Percentiles rank a stretch among this genome's conserved stretches.
Evolutionary conservation across 2,329 filamentous ascomycete species (phyloP).

Genomic region (Cadophora gregata): DNA sequence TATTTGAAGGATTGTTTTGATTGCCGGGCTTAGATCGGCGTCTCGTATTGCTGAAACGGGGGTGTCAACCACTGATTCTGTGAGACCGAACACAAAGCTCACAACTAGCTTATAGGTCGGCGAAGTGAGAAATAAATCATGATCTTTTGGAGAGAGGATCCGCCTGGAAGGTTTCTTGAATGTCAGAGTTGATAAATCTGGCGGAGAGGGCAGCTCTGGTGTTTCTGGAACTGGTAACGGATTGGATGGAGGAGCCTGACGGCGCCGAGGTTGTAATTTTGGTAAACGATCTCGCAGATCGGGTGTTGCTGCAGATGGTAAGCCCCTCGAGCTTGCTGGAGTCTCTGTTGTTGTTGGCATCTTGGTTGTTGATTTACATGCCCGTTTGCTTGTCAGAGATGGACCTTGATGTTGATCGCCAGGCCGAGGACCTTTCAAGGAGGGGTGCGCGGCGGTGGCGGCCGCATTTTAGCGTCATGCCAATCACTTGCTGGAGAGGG

Average conservation of each 20-base stretch:
- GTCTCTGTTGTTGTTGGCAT: slow-evolving; percentile 40
- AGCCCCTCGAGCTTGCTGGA: slow-evolving; percentile 17
- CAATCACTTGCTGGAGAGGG: slow-evolving; percentile 1
- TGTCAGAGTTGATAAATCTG: slow-evolving; percentile 61
- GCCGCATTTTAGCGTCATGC: slow-evolving; percentile 21
- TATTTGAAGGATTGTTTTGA: slow-evolving; percentile 70
- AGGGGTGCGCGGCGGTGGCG: slow-evolving; percentile 9
- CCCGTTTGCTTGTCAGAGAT: neutral
- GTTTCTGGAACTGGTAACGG: slow-evolving; percentile 74
- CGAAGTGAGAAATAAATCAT: slow-evolving; percentile 80
- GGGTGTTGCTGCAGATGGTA: slow-evolving; percentile 45
- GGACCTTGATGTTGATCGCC: neutral
- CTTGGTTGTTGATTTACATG: slow-evolving; percentile 27
- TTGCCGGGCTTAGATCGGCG: slow-evolving; percentile 60
- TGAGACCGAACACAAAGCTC: slow-evolving; percentile 85
- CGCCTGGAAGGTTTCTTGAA: slow-evolving; percentile 75
- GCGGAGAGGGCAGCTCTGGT: slow-evolving; percentile 72
- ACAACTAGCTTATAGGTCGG: slow-evolving; percentile 77
- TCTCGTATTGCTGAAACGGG: slow-evolving; percentile 67
- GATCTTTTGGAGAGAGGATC: slow-evolving; percentile 82
- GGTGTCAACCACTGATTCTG: slow-evolving; percentile 77
- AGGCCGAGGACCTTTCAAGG: neutral
- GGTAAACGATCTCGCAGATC: slow-evolving; percentile 65
- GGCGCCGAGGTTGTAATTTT: slow-evolving; percentile 69
- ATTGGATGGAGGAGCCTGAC: slow-evolving; percentile 58